A percentile compares a stretch with the other conserved stretches of the same genome.
Conservation (phyloP, 2,329 filamentous ascomycete species). For the Aspergillus ochraceus region DNA sequence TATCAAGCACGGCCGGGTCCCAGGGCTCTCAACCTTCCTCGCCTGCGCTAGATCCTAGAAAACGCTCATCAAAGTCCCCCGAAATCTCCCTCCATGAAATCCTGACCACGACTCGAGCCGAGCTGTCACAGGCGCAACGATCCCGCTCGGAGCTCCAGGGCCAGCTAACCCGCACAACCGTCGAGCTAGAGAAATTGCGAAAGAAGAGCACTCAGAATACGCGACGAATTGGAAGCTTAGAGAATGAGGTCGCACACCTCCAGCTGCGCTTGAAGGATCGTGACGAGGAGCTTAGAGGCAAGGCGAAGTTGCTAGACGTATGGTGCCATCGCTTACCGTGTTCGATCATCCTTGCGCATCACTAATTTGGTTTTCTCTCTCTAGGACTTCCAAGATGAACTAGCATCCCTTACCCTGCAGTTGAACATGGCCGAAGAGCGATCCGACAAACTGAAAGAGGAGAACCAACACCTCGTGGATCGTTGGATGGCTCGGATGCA, state of each 20-base stretch:
- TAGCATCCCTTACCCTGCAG: constrained; percentile 83
- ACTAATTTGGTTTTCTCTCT: constrained; percentile 8
- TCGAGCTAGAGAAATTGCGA: constrained; percentile 65
- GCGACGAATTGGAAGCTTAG: constrained; percentile 62
- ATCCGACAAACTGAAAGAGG: constrained; percentile 68
- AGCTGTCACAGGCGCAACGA: constrained; percentile 75
- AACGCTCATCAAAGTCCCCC: constrained; percentile 22
- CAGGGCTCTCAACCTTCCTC: constrained; percentile 28
- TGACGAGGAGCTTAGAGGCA: constrained; percentile 81
- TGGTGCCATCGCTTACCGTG: neutral
- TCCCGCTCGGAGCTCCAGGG: constrained; percentile 68
- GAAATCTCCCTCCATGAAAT: constrained; percentile 33
- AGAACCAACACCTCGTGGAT: constrained; percentile 87
- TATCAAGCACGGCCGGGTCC: constrained; percentile 23
- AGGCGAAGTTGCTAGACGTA: constrained; percentile 78
- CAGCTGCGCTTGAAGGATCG: constrained; percentile 71
- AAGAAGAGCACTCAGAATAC: constrained; percentile 60
- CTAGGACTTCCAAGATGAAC: constrained; percentile 85
- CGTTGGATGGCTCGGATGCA: constrained; percentile 89
- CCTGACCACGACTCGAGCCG: constrained; percentile 52
- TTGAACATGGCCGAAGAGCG: constrained; percentile 81
- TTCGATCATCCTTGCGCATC: neutral
- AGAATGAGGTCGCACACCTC: constrained; percentile 62
- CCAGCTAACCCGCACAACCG: constrained; percentile 61
- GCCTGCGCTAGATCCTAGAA: constrained; percentile 29